These are phyloP conservation scores for Scheffersomyces amazonensis DNA, from an alignment of 805 yeast genomes.

Conservation along the genomic window DNA sequence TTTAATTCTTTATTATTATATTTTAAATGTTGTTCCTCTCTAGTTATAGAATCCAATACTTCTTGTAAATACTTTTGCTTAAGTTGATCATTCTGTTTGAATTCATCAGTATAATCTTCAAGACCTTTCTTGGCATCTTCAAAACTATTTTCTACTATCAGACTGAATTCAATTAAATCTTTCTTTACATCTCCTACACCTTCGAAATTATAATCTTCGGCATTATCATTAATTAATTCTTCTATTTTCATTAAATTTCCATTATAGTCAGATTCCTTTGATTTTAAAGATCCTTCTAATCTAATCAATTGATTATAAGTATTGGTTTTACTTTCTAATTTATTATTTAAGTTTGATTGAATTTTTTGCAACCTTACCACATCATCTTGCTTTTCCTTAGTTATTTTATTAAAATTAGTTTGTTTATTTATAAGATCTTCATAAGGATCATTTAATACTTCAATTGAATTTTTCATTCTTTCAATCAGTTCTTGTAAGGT, in stretches of 20 bases:
- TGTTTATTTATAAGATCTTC: conserved; percentile 26
- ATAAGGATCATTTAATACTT: conserved; percentile 39
- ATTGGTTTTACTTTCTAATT: conserved; percentile 11
- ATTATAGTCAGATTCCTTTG: conserved; percentile 36
- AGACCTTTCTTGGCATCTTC: conserved; percentile 2
- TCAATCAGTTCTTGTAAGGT: conserved; percentile 49
- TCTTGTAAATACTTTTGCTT: conserved; percentile 13
- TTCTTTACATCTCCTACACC: neutral
- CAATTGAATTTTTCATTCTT: conserved; percentile 48
- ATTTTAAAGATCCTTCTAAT: conserved; percentile 54
- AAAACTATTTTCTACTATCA: conserved; percentile 1
- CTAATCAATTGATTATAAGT: conserved; percentile 36
- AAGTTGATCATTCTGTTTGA: conserved; percentile 7
- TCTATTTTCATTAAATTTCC: conserved; percentile 18
- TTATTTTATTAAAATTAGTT: conserved; percentile 24
- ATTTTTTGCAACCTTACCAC: conserved; percentile 6
- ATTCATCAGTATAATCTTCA: conserved; percentile 3
- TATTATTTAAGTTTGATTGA: conserved; percentile 15
- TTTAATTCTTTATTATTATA: conserved; percentile 41
- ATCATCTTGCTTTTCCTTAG: conserved; percentile 13
- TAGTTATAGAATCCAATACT: conserved; percentile 21
- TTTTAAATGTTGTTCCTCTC: conserved; percentile 42
- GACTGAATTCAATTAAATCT: conserved; percentile 2
- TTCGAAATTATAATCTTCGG: neutral
- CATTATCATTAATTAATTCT: conserved; percentile 3